Base-by-base conservation (phyloP, 768 basidiomycete genomes). In the Postia placenta region DNA sequence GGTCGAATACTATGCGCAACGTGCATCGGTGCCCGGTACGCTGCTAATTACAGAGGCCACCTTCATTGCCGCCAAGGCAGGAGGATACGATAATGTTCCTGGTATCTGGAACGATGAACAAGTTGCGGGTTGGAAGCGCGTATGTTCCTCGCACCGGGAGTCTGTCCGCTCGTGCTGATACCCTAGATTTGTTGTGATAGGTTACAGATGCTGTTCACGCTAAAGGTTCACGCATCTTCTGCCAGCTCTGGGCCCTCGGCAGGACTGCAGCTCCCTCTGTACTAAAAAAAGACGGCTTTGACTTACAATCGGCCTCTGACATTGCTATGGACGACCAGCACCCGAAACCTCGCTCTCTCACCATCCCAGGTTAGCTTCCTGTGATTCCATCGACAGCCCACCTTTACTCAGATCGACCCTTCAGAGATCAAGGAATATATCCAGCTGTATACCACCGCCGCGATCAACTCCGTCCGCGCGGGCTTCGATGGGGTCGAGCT, bases 51-150 rank as follows among this genome's bases (percentile, higher is more conserved):
- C 79, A 1, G 82, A 86, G 61, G 81, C 71, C 0, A 79, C 80
- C 1, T 66, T 73, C 45, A 74, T 86, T 41, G 70, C 75, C 0
- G 59, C 63, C 1, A 55, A 71, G 11, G 79, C 80, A 0, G 78
- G 75, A 2, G 81, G 80, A n/a, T n/a, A n/a, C n/a, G n/a, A n/a
- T n/a, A n/a, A n/a, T n/a, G n/a, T n/a, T n/a, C n/a, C n/a, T n/a
- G 86, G 85, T 1, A 78, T 87, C 48, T 87, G 76, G 70, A 78
- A 61, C n/a, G 60, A 74, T 2, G 78, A 74, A 19, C 86, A 91
- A 53, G 73, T 73, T 26, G 51, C 57, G 5, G 70, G 54, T 0
- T 81, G 80, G 81, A 78, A 74, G 55, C 55, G 62, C 55, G 75
- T 74, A 26, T 69, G 81, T 1, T 4, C 19, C 7, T 3, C 22